These are phyloP conservation scores for Phytophthora crassamura DNA, from an alignment of 352 stramenopile species.

Conservation along the genomic window DNA sequence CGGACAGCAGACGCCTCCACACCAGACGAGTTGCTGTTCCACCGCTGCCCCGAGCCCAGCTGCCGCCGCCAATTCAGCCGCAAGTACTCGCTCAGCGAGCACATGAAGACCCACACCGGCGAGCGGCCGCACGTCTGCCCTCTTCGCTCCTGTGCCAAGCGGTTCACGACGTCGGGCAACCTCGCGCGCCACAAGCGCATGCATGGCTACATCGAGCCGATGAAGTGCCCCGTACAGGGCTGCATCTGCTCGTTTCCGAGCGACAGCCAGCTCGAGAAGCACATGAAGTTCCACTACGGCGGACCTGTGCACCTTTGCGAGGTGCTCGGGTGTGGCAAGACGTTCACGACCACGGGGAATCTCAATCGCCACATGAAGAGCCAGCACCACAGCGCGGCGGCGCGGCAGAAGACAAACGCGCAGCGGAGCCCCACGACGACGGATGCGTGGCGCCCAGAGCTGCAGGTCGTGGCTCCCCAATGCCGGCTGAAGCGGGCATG, in stretches of 20 bases:
- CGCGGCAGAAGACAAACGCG: too few species aligned
- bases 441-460: conserved; percentile 25
- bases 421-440: conserved; percentile 24
- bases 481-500: conserved; percentile 30
- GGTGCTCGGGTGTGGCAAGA: conserved; percentile 55
- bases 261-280: conserved; percentile 61
- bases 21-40: conserved; percentile 23
- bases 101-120: conserved; percentile 38
- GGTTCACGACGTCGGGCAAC: conserved; percentile 65
- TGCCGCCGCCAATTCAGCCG: conserved; percentile 47
- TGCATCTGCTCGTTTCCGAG: conserved; percentile 49
- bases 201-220: conserved; percentile 50
- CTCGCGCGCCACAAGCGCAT: conserved; percentile 64
- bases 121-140: conserved; percentile 56
- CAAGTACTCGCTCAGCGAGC: conserved; percentile 40
- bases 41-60: conserved; percentile 35
- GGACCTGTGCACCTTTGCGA: conserved; percentile 51
- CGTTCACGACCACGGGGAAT: conserved; percentile 63
- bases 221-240: conserved; percentile 42
- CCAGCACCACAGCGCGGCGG: conserved; percentile 26
- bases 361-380: conserved; percentile 58
- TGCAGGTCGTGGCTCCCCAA: not conserved
- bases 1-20: not conserved
- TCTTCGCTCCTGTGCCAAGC: conserved; percentile 45
- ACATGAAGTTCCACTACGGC: conserved; percentile 64